Evolutionary conservation across 108 stramenopile genomes (phyloP).

Genomic region (Skeletonema costatum): DNA sequence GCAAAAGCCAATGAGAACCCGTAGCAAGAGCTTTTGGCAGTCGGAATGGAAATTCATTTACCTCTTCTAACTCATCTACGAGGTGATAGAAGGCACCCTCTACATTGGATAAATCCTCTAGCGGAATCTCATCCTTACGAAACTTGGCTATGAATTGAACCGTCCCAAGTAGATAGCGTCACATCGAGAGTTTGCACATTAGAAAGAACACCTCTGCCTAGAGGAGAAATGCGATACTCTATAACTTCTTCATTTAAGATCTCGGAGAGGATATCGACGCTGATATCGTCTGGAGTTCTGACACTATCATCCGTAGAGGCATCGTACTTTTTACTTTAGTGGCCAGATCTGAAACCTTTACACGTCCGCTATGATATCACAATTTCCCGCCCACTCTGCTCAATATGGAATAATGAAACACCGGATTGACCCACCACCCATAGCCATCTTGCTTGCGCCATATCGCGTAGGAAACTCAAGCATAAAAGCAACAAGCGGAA

Average conservation of each 20-base stretch:
- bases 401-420: too few species aligned
- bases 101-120: constrained; percentile 23
- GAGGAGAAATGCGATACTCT: background rate
- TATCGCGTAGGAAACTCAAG: too few species aligned
- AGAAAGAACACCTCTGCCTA: constrained; percentile 24
- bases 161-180: background rate
- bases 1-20: constrained; percentile 17
- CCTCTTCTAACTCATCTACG: background rate
- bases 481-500: too few species aligned
- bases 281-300: background rate
- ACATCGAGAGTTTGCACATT: constrained; percentile 27
- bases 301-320: background rate
- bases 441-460: too few species aligned
- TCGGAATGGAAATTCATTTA: constrained; percentile 12
- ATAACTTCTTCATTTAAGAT: background rate
- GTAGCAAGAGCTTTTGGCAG: constrained; percentile 19
- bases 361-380: too few species aligned
- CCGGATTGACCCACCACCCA: too few species aligned
- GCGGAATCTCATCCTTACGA: constrained; percentile 22
- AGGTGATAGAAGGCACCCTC: constrained; percentile 27
- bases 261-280: background rate
- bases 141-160: constrained; percentile 26
- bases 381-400: too few species aligned
- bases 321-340: background rate
- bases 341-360: background rate